Evolutionary conservation across 345 rosid species (phyloP).

Genomic region (Citrus unshiu): DNA sequence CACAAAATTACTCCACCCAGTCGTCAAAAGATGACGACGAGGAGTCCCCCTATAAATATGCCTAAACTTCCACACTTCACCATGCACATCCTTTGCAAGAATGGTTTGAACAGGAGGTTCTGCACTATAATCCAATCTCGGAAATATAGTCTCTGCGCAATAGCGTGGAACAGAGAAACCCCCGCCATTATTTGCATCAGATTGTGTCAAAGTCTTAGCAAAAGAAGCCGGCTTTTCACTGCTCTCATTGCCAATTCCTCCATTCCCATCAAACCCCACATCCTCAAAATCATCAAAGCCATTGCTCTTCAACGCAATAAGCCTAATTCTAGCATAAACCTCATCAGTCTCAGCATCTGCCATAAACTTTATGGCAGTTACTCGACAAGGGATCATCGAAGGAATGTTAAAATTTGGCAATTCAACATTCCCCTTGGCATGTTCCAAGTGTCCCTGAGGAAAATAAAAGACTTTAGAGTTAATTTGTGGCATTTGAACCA

Average conservation of each 20-base stretch:
- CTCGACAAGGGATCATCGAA: conserved; percentile 54
- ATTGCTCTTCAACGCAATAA: conserved; percentile 45
- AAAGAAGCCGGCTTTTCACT: conserved; percentile 75
- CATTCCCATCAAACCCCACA: conserved; percentile 29
- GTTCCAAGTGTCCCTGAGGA: conserved; percentile 97
- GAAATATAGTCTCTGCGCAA: conserved; percentile 98
- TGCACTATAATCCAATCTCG: conserved; percentile 69
- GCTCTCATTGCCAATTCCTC: conserved; percentile 32
- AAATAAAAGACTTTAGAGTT: conserved; percentile 79
- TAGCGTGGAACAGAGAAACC: conserved; percentile 98
- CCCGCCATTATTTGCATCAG: conserved; percentile 98
- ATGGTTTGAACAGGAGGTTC: conserved; percentile 98
- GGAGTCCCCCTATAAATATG: conserved; percentile 97
- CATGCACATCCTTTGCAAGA: conserved; percentile 90
- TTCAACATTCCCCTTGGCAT: conserved; percentile 60
- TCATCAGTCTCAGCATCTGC: conserved; percentile 92
- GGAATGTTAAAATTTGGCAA: conserved; percentile 48
- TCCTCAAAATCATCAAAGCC: conserved; percentile 38
- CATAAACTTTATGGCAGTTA: conserved; percentile 67
- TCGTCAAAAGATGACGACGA: conserved; percentile 88
- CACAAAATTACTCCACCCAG: conserved; percentile 98
- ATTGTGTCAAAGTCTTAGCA: conserved; percentile 92
- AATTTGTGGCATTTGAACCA: conserved; percentile 86
- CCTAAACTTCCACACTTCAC: conserved; percentile 87
- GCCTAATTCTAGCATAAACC: conserved; percentile 68